These are phyloP conservation scores for Ophiocordyceps australis DNA, from an alignment of 2,329 filamentous ascomycete genomes.

Conservation along the genomic window DNA sequence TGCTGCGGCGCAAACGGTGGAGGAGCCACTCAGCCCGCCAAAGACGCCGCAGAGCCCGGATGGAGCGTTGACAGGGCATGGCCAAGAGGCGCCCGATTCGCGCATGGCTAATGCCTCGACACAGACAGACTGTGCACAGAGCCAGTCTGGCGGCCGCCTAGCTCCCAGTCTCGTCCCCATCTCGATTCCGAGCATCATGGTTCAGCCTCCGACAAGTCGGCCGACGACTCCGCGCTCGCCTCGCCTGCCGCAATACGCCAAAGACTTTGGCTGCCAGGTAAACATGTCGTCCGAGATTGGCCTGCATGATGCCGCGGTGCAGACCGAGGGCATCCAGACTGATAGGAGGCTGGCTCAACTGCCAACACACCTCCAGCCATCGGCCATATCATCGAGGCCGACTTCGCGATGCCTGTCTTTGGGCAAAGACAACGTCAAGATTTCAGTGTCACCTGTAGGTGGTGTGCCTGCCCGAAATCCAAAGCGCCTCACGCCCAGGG, in stretches of 20 bases:
- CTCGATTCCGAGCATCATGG: slow-evolving; percentile 69
- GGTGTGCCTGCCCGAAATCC: slow-evolving; percentile 42
- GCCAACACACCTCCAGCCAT: slow-evolving; percentile 63
- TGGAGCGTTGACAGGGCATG: no score
- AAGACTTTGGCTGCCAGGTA: slow-evolving; percentile 75
- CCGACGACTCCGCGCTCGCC: slow-evolving; percentile 63
- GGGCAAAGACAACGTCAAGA: slow-evolving; percentile 13
- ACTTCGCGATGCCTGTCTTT: slow-evolving; percentile 27
- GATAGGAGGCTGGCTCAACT: slow-evolving; percentile 61
- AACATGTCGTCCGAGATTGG: slow-evolving; percentile 10
- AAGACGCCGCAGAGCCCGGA: slow-evolving; percentile 40
- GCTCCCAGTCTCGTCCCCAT: slow-evolving; percentile 20
- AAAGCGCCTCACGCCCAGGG: slow-evolving; percentile 28
- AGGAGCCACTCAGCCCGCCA: slow-evolving; percentile 36
- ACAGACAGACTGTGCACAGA: slow-evolving; percentile 30
- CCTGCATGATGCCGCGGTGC: slow-evolving; percentile 28
- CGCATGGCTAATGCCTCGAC: slow-evolving; percentile 37
- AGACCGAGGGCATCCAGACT: slow-evolving; percentile 83
- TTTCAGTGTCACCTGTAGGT: slow-evolving; percentile 32
- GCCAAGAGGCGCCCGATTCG: slow-evolving; percentile 19
- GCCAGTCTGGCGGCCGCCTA: slow-evolving; percentile 6
- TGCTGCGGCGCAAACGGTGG: slow-evolving; percentile 8
- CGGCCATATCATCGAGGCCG: slow-evolving; percentile 47
- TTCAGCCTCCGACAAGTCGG: slow-evolving; percentile 72
- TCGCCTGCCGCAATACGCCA: slow-evolving; percentile 62